Evolutionary conservation across 192 early-diverging fungal species (phyloP), one percentile per base, ranked within the genome.

Genomic region (Coemansia sp.): DNA sequence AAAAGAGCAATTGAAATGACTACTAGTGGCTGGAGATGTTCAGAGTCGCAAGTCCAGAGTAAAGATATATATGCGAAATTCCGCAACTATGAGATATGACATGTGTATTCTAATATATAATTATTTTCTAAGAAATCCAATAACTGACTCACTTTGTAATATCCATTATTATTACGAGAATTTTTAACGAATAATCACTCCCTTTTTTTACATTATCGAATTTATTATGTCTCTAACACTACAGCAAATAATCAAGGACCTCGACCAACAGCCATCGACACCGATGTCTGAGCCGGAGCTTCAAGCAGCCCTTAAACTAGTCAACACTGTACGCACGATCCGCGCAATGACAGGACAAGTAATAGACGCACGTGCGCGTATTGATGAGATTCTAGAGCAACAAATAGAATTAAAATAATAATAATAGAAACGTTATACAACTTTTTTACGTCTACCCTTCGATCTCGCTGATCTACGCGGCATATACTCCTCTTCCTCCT

Each of bases 311-410:
- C 57, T 13, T 16, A 5, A 10, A 3, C 88, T 90, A 22, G 86
- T 88, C 18, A 66, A 73, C 44, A 80, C 71, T 22, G 89, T 88
- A 27, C 86, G 91, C 73, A 89, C 88, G 72, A 90, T 90, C 78
- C 89, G 91, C 69, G 88, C 86, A 42, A 86, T 78, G 72, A 86
- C 89, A 16, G 86, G 87, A 66, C 78, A 85, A 64, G 92, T 91
- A 36, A 70, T 75, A 12, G 80, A 78, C 34, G 75, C 80, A 9
- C 75, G 76, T 3, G 38, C 20, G 1, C 65, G 76, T 3, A 82
- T 82, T 2, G 80, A 78, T 57, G 75, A 82, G 27, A 75, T 70
- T 2, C 51, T 66, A 0, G 68, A 76, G 5, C 31, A 38, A 65
- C 12, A 43, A 44, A 65, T 9, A 54, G 27, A 29, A 18, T 8